A percentile compares a stretch with the other conserved stretches of the same genome.
phyloP scores from a whole-genome alignment of 192 early-diverging fungal genomes.

The Backusella macrospora region DNA sequence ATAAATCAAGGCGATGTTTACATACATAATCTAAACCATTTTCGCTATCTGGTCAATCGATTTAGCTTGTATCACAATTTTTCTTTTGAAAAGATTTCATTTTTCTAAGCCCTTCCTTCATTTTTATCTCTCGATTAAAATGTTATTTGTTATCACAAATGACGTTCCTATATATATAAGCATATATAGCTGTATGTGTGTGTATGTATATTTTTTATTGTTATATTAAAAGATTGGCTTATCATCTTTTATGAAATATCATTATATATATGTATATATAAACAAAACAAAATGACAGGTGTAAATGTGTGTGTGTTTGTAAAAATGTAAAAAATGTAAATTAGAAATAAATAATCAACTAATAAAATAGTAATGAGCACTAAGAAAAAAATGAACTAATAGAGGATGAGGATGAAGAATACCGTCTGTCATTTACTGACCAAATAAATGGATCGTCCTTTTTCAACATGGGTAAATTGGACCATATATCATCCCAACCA shows the following conservation, averaged over 20 bases:
- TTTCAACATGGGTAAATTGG: neutral
- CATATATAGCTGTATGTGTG: neutral
- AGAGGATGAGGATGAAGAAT: constrained; percentile 19
- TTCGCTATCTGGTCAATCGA: neutral
- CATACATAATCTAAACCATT: neutral
- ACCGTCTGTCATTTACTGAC: neutral
- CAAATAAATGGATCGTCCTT: constrained; percentile 7
- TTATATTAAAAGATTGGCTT: constrained; percentile 13
- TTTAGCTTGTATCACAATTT: neutral
- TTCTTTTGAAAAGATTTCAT: neutral
- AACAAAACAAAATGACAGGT: neutral
- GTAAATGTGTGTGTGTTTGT: neutral
- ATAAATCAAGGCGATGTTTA: neutral
- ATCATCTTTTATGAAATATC: neutral
- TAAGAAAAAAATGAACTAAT: constrained; percentile 8
- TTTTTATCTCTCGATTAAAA: too few species aligned
- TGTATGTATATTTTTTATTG: neutral
- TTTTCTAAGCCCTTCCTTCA: neutral
- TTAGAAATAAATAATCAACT: neutral
- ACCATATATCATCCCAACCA: neutral
- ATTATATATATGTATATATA: neutral
- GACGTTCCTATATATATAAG: too few species aligned
- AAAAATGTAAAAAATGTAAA: neutral
- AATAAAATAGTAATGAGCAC: neutral
- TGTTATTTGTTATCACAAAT: neutral